phyloP scores from a whole-genome alignment of 306 rosid species.

The Senna siamea region DNA sequence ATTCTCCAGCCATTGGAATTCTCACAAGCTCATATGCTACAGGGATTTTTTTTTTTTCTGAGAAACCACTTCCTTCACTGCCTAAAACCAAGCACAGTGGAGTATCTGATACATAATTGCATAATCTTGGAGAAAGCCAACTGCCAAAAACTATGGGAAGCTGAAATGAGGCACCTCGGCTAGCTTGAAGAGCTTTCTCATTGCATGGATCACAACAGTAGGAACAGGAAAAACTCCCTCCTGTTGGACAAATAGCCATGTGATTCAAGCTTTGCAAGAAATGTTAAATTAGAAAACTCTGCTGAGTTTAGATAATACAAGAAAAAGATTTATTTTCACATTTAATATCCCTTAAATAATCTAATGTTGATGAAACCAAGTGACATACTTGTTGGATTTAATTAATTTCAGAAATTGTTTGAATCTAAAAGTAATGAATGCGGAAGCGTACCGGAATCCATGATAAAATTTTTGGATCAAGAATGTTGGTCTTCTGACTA shows the following conservation, averaged over 20 bases:
- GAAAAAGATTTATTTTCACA: slow-evolving; percentile 10
- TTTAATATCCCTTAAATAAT: too few species aligned
- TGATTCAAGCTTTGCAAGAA: slow-evolving; percentile 16
- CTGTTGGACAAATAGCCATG: slow-evolving; percentile 46
- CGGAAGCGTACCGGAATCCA: too few species aligned
- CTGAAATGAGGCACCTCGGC: slow-evolving; percentile 95
- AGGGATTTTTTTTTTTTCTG: slow-evolving; percentile 66
- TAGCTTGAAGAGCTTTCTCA: slow-evolving; percentile 93
- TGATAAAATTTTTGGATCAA: too few species aligned
- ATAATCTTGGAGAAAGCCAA: slow-evolving; percentile 69
- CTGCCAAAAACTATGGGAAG: slow-evolving; percentile 76
- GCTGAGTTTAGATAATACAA: neutral
- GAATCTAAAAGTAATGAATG: too few species aligned
- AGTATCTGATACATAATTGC: slow-evolving; percentile 49
- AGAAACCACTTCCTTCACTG: slow-evolving; percentile 89
- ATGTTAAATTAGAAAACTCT: neutral
- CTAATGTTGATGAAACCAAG: too few species aligned
- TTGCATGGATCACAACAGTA: slow-evolving; percentile 93
- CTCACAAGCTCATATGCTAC: slow-evolving; percentile 77
- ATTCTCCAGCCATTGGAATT: slow-evolving; percentile 89
- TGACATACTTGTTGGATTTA: too few species aligned
- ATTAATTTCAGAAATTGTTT: too few species aligned
- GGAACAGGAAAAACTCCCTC: slow-evolving; percentile 86
- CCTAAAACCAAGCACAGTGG: slow-evolving; percentile 88
- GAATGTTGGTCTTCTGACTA: too few species aligned